Conservation (phyloP, 2,329 filamentous ascomycete species). For the Calonectria pseudoreteaudii region DNA sequence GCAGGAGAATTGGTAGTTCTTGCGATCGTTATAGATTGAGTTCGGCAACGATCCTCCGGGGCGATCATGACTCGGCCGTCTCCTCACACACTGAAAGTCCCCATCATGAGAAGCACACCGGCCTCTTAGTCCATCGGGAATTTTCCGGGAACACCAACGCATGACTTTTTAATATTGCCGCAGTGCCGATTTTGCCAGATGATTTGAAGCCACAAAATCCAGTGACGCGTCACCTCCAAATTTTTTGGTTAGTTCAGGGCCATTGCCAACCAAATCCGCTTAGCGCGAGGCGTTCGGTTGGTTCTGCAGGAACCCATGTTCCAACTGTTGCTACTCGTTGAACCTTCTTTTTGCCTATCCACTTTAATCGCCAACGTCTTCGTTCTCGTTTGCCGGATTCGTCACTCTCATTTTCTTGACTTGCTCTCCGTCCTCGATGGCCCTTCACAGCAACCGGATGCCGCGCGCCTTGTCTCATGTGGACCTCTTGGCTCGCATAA, state of each 20-base stretch:
- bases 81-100: not conserved
- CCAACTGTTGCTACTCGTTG: not conserved
- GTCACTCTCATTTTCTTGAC: not conserved
- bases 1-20: not conserved
- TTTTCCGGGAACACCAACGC: not conserved
- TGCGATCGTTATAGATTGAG: slow-evolving; percentile 17
- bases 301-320: not conserved
- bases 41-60: not conserved
- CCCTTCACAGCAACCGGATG: not conserved
- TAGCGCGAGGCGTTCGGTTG: not conserved
- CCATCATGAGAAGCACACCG: not conserved
- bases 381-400: not conserved
- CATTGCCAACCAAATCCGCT: not conserved
- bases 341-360: not conserved
- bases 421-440: not conserved
- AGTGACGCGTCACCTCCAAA: slow-evolving; percentile 3
- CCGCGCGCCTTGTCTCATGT: not conserved
- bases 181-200: not conserved
- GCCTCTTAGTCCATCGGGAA: not conserved
- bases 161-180: too few species aligned
- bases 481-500: not conserved
- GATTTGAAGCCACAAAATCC: not conserved
- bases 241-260: not conserved
- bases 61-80: slow-evolving; percentile 1
- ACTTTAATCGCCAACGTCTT: not conserved